phyloP scores from a whole-genome alignment of 2,329 filamentous ascomycete species.

The Diplodia corticola region DNA sequence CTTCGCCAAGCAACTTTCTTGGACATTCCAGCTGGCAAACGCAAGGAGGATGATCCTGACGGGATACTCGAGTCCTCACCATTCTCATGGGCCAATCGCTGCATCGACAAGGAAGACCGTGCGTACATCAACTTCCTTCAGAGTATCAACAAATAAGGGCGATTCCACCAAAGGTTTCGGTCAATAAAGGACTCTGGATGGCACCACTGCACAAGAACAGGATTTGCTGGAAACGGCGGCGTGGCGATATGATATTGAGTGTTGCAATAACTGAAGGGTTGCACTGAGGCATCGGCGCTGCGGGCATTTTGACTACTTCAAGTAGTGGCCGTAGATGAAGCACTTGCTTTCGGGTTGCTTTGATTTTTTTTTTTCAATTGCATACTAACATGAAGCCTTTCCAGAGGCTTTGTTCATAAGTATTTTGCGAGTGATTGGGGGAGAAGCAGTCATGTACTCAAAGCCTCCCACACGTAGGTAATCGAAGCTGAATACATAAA shows the following conservation, averaged over 20 bases:
- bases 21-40: not conserved
- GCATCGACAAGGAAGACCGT: not conserved
- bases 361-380: not conserved
- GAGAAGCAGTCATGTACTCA: no score
- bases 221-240: not conserved
- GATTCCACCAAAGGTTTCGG: no score
- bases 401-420: not conserved
- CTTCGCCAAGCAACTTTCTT: not conserved
- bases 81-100: not conserved
- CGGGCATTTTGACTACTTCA: accelerated
- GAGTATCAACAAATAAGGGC: not conserved
- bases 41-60: not conserved
- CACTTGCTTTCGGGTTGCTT: not conserved
- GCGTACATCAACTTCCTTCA: not conserved
- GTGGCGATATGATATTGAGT: not conserved
- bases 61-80: not conserved
- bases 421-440: no score
- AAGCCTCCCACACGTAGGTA: no score
- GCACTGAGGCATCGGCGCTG: not conserved
- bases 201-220: not conserved
- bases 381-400: not conserved
- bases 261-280: not conserved
- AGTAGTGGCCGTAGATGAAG: not conserved
- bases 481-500: no score
- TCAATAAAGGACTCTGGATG: not conserved